phyloP scores from a whole-genome alignment of 805 yeast genomes.

The Lipomyces sp. region DNA sequence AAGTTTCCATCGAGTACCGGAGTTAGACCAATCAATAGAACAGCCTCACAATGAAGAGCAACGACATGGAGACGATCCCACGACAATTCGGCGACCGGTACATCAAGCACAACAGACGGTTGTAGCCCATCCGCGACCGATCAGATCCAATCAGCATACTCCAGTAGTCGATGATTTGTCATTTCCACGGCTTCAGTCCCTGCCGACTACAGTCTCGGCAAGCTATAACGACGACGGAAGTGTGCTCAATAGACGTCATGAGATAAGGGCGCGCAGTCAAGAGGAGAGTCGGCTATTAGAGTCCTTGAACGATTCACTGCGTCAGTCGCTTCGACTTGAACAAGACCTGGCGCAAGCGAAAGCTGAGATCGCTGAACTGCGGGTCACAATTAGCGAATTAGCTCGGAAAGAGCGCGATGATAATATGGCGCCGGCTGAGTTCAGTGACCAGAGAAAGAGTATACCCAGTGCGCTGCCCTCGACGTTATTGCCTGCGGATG shows the following conservation, averaged over 20 bases:
- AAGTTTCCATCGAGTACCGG: background rate
- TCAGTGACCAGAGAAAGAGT: background rate
- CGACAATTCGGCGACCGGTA: background rate
- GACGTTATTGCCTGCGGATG: background rate
- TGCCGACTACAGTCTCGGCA: background rate
- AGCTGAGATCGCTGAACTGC: slow-evolving; percentile 25
- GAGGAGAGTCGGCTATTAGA: background rate
- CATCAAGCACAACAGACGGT: background rate
- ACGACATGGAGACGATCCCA: background rate
- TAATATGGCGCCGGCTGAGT: background rate
- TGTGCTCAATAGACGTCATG: background rate
- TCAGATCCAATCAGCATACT: background rate
- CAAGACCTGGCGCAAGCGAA: slow-evolving; percentile 24
- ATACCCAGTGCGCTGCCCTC: background rate
- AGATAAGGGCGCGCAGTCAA: background rate
- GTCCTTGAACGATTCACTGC: slow-evolving; percentile 17
- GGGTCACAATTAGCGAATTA: slow-evolving; percentile 8
- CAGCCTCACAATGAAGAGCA: background rate
- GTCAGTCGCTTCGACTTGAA: slow-evolving; percentile 25
- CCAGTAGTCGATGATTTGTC: background rate
- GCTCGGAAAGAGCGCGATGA: background rate
- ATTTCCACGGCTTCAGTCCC: background rate
- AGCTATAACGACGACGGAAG: background rate
- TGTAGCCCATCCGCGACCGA: background rate
- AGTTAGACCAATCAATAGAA: background rate